Percentiles rank a stretch among this genome's conserved stretches.
Evolutionary conservation across 1,139 yeast genomes (phyloP).

Genomic region (Taphrina populina): DNA sequence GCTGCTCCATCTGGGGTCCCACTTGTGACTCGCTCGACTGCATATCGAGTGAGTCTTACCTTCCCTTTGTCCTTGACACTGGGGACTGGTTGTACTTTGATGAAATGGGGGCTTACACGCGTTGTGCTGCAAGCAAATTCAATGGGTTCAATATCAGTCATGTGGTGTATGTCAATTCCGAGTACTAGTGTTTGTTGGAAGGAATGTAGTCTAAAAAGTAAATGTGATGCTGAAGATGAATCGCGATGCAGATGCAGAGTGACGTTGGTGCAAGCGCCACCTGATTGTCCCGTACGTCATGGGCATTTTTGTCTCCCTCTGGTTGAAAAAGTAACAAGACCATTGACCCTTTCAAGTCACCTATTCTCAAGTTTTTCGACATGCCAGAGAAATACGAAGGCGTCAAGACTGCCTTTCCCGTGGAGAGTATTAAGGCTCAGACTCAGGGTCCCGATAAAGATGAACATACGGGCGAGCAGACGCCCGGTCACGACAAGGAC

Average conservation of each 20-base stretch:
- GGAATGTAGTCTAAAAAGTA: no score
- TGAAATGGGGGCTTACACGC: slow-evolving; percentile 88
- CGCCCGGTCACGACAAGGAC: slow-evolving; percentile 17
- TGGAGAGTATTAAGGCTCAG: slow-evolving; percentile 22
- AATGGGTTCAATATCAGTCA: slow-evolving; percentile 33
- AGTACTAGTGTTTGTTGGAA: no score
- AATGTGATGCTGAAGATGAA: no score
- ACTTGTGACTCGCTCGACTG: slow-evolving; percentile 97
- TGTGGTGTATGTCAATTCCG: slow-evolving; percentile 32
- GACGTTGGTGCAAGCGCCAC: no score
- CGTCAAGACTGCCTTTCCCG: slow-evolving; percentile 16
- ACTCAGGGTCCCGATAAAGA: slow-evolving; percentile 23
- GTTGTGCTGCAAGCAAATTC: slow-evolving; percentile 69
- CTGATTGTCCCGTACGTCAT: no score
- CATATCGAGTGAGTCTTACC: slow-evolving; percentile 55
- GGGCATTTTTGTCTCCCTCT: no score
- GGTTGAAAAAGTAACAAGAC: no score
- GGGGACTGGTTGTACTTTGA: slow-evolving; percentile 94
- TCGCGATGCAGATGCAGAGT: no score
- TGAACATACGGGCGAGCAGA: slow-evolving; percentile 19
- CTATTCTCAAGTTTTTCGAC: no score
- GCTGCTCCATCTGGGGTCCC: slow-evolving; percentile 85
- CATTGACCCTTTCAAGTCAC: no score
- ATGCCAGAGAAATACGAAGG: slow-evolving; percentile 27
- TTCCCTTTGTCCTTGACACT: slow-evolving; percentile 63